A percentile compares a stretch with the other conserved stretches of the same genome.
Evolutionary conservation across 306 rosid species (phyloP).

Genomic region (Castanea mollissima): DNA sequence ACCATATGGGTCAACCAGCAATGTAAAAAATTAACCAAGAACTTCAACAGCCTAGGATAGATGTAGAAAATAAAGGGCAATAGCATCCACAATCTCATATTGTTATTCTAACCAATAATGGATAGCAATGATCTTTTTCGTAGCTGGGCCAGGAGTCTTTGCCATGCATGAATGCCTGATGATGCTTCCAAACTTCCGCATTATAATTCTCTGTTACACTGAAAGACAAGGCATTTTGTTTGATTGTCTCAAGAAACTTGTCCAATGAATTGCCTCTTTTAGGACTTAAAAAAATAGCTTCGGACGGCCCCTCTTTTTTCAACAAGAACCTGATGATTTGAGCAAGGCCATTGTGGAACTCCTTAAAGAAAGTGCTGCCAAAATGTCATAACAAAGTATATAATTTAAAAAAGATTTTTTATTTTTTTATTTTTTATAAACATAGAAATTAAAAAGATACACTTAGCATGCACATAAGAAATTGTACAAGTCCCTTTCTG

Average conservation of each 20-base stretch:
- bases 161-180: conserved; percentile 49
- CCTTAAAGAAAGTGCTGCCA: conserved; percentile 83
- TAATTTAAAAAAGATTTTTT: too few species aligned
- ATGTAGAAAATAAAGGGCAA: neutral
- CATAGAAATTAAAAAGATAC: conserved; percentile 23
- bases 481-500: conserved; percentile 14
- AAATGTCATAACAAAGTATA: too few species aligned
- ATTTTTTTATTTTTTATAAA: neutral
- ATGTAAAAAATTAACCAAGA: neutral
- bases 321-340: conserved; percentile 47
- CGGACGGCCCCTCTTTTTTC: conserved; percentile 48
- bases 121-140: conserved; percentile 75
- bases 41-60: neutral
- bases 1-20: conserved; percentile 20
- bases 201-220: conserved; percentile 62
- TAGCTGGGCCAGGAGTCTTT: conserved; percentile 66
- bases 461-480: conserved; percentile 28
- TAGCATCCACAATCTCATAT: conserved; percentile 36
- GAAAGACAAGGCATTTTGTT: conserved; percentile 55
- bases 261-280: conserved; percentile 73
- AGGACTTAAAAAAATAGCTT: conserved; percentile 76
- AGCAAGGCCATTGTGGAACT: conserved; percentile 72
- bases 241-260: conserved; percentile 54
- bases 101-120: conserved; percentile 61
- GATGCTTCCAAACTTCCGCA: conserved; percentile 63